Base-by-base conservation (phyloP, 2,329 filamentous ascomycete species). In the Hysterium pulicare region DNA sequence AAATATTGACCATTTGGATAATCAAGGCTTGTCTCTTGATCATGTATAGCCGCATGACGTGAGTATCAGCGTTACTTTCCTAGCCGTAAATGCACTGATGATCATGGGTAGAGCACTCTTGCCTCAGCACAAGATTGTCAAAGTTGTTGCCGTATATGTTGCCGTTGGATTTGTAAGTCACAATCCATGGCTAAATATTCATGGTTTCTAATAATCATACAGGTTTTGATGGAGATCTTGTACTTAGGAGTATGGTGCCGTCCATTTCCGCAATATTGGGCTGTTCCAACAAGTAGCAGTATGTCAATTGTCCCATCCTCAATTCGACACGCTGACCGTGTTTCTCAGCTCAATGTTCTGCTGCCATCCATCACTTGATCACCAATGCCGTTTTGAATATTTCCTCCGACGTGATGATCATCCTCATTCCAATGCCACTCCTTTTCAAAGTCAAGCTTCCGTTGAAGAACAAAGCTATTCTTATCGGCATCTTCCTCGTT, bases 201-300 rank as follows among this genome's bases (percentile, higher is more conserved):
- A 54, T 7, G 35, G 3, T 24, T 5, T 39, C 35, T 43, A n/a
- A n/a, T n/a, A n/a, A n/a, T n/a, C n/a, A n/a, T n/a, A n/a, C n/a
- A n/a, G n/a, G n/a, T 30, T 13, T 62, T 67, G 10, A 74, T 72
- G 50, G 74, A 77, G 49, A 51, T 78, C 16, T 59, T 74, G 0
- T 71, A 77, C 33, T 72, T 77, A 42, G 66, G 70, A n/a, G 73
- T 75, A 8, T 81, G 77, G 77, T 80, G 77, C 43, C 67, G 72
- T 19, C 75, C 75, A 0, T 74, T 78, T 39, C 50, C 61, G 7
- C 67, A 75, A 39, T 80, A 79, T 48, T 80, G 74, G 73, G 64
- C 70, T 5, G 67, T 78, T 0, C 76, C 76, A 8, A 51, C 64
- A 22, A 53, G 47, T 16, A 63, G 56, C 13, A 54, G 58, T 62